Percentiles rank a stretch among this genome's conserved stretches.
Evolutionary conservation across 2,329 filamentous ascomycete genomes (phyloP).

Genomic region (Fusarium hainanense): DNA sequence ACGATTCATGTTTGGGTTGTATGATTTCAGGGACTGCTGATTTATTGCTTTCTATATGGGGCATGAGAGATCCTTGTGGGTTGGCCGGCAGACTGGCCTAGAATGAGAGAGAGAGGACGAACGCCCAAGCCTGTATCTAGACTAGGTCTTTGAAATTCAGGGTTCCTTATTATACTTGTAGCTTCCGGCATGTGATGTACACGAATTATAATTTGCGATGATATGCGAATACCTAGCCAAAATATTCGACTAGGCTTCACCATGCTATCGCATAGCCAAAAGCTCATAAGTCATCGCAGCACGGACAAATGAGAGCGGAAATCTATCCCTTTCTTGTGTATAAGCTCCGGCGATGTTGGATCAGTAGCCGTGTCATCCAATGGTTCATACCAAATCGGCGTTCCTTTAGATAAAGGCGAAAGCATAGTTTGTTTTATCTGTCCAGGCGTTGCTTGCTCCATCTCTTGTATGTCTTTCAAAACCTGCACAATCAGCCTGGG

Average conservation of each 20-base stretch:
- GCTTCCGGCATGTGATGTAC: neutral
- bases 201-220: neutral
- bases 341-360: neutral
- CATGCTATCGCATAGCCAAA: neutral
- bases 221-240: neutral
- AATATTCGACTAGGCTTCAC: neutral
- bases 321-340: neutral
- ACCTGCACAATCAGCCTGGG: neutral
- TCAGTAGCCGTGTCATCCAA: neutral
- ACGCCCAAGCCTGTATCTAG: slow-evolving; percentile 41
- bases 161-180: slow-evolving; percentile 19
- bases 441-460: neutral
- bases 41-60: slow-evolving; percentile 32
- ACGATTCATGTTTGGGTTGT: slow-evolving; percentile 40
- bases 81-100: slow-evolving; percentile 34
- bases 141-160: slow-evolving; percentile 39
- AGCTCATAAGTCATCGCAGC: neutral
- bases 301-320: neutral
- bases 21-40: slow-evolving; percentile 44
- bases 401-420: neutral
- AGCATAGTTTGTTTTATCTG: neutral
- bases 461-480: neutral
- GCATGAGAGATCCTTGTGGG: slow-evolving; percentile 27
- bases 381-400: neutral
- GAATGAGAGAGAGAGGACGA: slow-evolving; percentile 27